Base-by-base conservation (phyloP, 257 asterid species). In the Jacaranda copaia region DNA sequence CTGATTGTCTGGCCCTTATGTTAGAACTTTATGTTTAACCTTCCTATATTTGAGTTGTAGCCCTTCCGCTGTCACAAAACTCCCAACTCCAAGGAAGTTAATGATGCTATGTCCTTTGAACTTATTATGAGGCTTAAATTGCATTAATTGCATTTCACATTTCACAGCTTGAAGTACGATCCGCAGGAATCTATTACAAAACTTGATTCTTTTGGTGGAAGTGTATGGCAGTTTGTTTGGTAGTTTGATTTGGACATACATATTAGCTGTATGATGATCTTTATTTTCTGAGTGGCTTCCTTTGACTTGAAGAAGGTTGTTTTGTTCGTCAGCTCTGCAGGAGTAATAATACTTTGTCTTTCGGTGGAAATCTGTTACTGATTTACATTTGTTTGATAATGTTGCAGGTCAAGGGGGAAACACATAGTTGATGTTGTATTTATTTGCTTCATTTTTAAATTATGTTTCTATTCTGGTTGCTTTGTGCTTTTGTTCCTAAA, bases 1-100 rank as follows among this genome's bases (percentile, higher is more conserved):
- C 57, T 72, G 70, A 82, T 68, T 69, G 86, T 80, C 92, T 79
- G 79, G 87, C 89, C 83, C 68, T 35, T 83, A 70, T 92, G 91
- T 85, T 83, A 90, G 91, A 84, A 69, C 84, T 80, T 85, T 32
- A 76, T 87, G 62, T 84, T 75, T 75, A 76, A 78, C 86, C 80
- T 71, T 86, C 77, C 84, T 67, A 70, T 65, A 62, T 82, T 56
- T 69, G 78, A 67, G 76, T 79, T 85, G 79, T 85, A 84, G 83
- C 83, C 77, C 81, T 81, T 83, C 76, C 56, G 20, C 68, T 74
- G 79, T 71, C 79, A 52, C 72, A 74, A 80, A 77, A 65, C 70
- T 66, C 53, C 10, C 45, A 73, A 58, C 74, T 42, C 68, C 76
- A 66, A 72, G 89, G 87, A 80, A 73, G 46, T 76, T 76, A 75